These are phyloP conservation scores for Ogataea pilisensis DNA, from an alignment of 805 yeast genomes.

Conservation along the genomic window DNA sequence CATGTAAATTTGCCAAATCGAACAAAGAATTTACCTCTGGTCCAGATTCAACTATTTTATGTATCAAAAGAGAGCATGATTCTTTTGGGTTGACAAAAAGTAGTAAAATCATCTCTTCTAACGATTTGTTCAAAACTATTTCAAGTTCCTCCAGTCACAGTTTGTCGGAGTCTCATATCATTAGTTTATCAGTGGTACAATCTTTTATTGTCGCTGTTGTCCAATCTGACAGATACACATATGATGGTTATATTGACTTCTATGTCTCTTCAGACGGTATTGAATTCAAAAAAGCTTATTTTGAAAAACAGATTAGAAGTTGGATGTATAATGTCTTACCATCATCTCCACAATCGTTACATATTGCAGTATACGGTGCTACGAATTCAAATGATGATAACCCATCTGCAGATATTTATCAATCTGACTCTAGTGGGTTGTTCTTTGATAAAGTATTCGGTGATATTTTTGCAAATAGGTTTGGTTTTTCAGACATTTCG, in stretches of 20 bases:
- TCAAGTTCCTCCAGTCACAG: slow-evolving; percentile 10
- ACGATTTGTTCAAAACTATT: slow-evolving; percentile 40
- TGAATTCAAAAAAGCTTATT: slow-evolving; percentile 36
- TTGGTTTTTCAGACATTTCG: slow-evolving; percentile 38
- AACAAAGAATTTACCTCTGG: slow-evolving; percentile 23
- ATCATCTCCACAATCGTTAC: slow-evolving; percentile 37
- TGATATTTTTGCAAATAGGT: slow-evolving; percentile 33
- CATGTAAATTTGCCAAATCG: slow-evolving; percentile 24
- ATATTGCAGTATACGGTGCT: slow-evolving; percentile 34
- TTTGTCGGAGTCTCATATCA: slow-evolving; percentile 22
- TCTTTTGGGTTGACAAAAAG: slow-evolving; percentile 38
- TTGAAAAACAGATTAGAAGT: slow-evolving; percentile 33
- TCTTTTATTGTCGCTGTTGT: slow-evolving; percentile 39
- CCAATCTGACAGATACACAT: slow-evolving; percentile 40
- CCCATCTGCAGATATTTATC: slow-evolving; percentile 35
- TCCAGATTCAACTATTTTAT: slow-evolving; percentile 28
- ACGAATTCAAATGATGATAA: slow-evolving; percentile 12
- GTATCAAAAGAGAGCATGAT: slow-evolving; percentile 34
- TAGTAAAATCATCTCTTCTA: slow-evolving; percentile 34
- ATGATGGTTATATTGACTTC: slow-evolving; percentile 35
- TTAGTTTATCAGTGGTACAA: slow-evolving; percentile 34
- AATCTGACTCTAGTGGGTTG: slow-evolving; percentile 58
- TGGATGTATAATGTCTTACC: slow-evolving; percentile 39
- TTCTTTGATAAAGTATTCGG: slow-evolving; percentile 43
- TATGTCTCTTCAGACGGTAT: slow-evolving; percentile 46